A percentile compares a stretch with the other conserved stretches of the same genome.
These are phyloP conservation scores for Podila minutissima DNA, from an alignment of 192 early-diverging fungal species.

Conservation along the genomic window DNA sequence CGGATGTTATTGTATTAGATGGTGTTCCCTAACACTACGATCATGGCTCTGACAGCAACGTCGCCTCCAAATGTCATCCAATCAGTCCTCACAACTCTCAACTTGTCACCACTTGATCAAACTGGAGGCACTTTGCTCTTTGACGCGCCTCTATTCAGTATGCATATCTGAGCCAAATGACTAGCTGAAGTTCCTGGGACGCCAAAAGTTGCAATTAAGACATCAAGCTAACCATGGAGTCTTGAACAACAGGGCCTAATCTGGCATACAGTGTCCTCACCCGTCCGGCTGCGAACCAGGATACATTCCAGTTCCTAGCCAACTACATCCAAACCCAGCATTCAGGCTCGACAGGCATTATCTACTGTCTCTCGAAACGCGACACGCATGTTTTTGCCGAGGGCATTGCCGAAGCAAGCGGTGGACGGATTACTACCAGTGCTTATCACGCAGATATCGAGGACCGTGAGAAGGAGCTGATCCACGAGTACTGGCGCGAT, in stretches of 20 bases:
- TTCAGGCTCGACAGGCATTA: constrained; percentile 64
- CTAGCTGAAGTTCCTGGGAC: too few species aligned
- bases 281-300: constrained; percentile 50
- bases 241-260: constrained; percentile 52
- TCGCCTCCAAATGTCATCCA: constrained; percentile 57
- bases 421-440: constrained; percentile 56
- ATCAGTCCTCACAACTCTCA: constrained; percentile 32
- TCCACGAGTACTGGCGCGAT: constrained; percentile 76
- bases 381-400: constrained; percentile 66
- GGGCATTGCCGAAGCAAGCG: constrained; percentile 58
- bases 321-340: constrained; percentile 67
- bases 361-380: constrained; percentile 75
- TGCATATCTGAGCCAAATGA: neutral
- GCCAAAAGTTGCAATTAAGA: too few species aligned
- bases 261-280: constrained; percentile 68
- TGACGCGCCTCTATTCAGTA: constrained; percentile 68
- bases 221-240: too few species aligned
- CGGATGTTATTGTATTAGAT: constrained; percentile 12
- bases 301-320: constrained; percentile 58
- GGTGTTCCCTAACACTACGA: constrained; percentile 77
- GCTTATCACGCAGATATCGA: constrained; percentile 75
- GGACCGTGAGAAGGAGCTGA: constrained; percentile 48
- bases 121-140: constrained; percentile 61
- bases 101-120: constrained; percentile 28
- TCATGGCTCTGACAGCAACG: constrained; percentile 96